Evolutionary conservation across 805 yeast species (phyloP), one percentile per base, ranked within the genome.

Genomic region (Zygosaccharomyces gambellarensis): DNA sequence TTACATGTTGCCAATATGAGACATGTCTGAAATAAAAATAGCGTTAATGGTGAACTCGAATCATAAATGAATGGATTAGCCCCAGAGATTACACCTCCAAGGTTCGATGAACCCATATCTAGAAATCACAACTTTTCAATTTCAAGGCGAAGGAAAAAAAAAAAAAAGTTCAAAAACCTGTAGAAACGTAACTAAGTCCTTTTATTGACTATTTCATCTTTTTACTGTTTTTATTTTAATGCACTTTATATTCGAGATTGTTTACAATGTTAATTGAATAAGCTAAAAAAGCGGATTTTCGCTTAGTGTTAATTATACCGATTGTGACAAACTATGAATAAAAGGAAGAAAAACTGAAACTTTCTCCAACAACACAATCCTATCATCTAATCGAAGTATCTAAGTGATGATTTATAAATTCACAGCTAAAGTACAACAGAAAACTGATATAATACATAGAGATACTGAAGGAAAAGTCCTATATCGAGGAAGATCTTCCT

Each of bases 81-180:
- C 2, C 94, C 94, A 2, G 88, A 81, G 11, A 84, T 75, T 32
- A 87, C 78, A 12, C 94, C 92, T 4, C 85, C 85, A 5, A 79
- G 78, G 4, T 51, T 46, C 2, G 46, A 45, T 12, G 45, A 30
- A 8, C 58, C 55, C 60, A 58, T 58, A 17, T 27, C n/a, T 21
- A 6, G n/a, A 31, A 7, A 19, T 12, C 8, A 12, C 4, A 1
- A 3, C 4, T 23, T n/a, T n/a, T 5, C 22, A 21, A 29, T 19
- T 11, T 7, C 17, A 14, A 12, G 12, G 22, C 7, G n/a, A 8
- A 10, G 27, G 11, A 12, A 21, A 10, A 28, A 21, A 10, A 28
- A 19, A 23, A 14, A 8, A 21, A 39, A 12, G 2, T 23, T 11
- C 7, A 11, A 39, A 10, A 9, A 6, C 19, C 19, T 34, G 17